phyloP scores from a whole-genome alignment of 2,329 filamentous ascomycete genomes.

The Daldinia sp. region DNA sequence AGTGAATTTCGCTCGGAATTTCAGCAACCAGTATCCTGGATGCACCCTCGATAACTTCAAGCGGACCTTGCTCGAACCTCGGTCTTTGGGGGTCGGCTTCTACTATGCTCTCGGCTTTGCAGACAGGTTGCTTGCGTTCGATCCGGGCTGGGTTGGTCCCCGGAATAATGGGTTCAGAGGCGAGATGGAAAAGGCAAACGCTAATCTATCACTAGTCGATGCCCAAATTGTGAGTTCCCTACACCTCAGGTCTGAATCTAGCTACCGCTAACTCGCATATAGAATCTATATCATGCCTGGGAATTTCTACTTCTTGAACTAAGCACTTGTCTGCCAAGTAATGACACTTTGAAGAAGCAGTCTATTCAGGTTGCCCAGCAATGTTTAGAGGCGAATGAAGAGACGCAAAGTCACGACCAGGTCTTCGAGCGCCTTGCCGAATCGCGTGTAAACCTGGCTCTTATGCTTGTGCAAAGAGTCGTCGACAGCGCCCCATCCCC shows the following conservation, averaged over 20 bases:
- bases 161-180: conserved; percentile 79
- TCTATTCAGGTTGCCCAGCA: conserved; percentile 81
- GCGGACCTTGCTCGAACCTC: conserved; percentile 74
- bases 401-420: conserved; percentile 77
- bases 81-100: conserved; percentile 78
- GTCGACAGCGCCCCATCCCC: conserved; percentile 67
- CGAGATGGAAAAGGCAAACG: conserved; percentile 88
- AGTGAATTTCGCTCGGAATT: conserved; percentile 85
- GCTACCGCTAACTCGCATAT: conserved; percentile 46
- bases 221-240: conserved; percentile 77
- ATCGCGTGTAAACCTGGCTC: conserved; percentile 81
- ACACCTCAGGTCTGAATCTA: background rate
- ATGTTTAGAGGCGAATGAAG: conserved; percentile 82
- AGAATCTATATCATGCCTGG: conserved; percentile 89
- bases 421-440: conserved; percentile 86
- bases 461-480: conserved; percentile 84
- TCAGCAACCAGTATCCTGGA: conserved; percentile 80
- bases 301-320: conserved; percentile 88
- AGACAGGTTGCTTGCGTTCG: conserved; percentile 79
- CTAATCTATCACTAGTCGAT: conserved; percentile 91
- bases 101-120: conserved; percentile 87
- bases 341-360: conserved; percentile 70
- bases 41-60: conserved; percentile 84
- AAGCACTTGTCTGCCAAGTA: conserved; percentile 70
- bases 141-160: conserved; percentile 80